These are phyloP conservation scores for Peziza echinospora DNA, from an alignment of 495 filamentous ascomycete genomes.

Conservation along the genomic window DNA sequence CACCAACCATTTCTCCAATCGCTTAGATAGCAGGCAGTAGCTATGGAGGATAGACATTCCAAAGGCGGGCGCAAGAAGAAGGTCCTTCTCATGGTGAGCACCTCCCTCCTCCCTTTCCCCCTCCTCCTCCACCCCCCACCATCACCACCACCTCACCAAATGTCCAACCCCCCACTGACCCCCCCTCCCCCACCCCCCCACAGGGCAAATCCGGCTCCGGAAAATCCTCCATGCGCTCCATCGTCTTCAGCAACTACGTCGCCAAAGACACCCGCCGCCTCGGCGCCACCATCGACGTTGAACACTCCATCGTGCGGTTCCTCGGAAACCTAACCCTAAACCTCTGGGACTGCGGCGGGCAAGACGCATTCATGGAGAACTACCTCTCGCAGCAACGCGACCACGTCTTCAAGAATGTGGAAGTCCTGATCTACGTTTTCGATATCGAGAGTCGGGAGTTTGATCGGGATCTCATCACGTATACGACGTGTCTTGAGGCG, in stretches of 20 bases:
- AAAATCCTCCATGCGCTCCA: conserved; percentile 96
- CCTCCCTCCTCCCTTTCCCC: background rate
- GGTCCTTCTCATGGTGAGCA: conserved; percentile 18
- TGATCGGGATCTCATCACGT: conserved; percentile 72
- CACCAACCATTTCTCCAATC: background rate
- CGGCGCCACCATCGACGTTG: conserved; percentile 95
- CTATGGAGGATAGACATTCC: conserved; percentile 16
- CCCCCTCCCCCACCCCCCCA: background rate
- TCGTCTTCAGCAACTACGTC: conserved; percentile 96
- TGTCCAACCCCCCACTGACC: background rate
- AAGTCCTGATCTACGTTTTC: conserved; percentile 96
- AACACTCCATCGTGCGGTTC: conserved; percentile 94
- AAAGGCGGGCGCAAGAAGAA: conserved; percentile 22
- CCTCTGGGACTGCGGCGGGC: conserved; percentile 96
- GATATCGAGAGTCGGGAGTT: conserved; percentile 92
- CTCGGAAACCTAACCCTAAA: conserved; percentile 92
- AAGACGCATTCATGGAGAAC: conserved; percentile 96
- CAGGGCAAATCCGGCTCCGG: conserved; percentile 91
- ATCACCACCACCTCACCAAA: background rate
- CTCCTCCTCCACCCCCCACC: background rate
- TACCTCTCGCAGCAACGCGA: conserved; percentile 83
- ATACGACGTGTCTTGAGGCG: conserved; percentile 65
- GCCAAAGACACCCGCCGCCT: conserved; percentile 85
- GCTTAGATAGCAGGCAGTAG: background rate
- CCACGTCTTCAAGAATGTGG: conserved; percentile 91